Evolutionary conservation across 352 stramenopile genomes (phyloP).

Genomic region (Phytophthora multivora): DNA sequence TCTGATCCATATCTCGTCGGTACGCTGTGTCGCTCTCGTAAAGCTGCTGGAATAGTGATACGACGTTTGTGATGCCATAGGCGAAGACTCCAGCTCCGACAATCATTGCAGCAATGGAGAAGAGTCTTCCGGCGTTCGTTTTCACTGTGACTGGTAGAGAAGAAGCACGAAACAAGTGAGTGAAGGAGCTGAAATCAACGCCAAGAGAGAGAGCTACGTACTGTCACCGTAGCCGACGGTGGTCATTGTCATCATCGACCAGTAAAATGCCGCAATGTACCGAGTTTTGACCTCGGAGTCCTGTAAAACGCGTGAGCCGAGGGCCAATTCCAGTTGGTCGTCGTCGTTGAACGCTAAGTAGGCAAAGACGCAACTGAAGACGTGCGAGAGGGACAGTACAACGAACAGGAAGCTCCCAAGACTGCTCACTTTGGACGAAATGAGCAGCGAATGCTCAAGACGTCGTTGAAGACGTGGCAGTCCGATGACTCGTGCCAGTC

Average conservation of each 20-base stretch:
- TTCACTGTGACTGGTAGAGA: conserved; percentile 63
- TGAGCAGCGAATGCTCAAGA: conserved; percentile 75
- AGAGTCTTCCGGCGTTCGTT: conserved; percentile 67
- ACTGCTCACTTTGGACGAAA: conserved; percentile 79
- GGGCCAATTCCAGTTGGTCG: conserved; percentile 47
- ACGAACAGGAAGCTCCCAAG: conserved; percentile 76
- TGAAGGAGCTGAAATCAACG: background rate
- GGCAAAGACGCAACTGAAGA: conserved; percentile 82
- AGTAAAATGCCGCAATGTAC: conserved; percentile 86
- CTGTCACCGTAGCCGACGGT: conserved; percentile 81
- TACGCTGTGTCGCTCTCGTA: conserved; percentile 71
- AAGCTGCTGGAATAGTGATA: conserved; percentile 78
- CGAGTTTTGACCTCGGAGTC: conserved; percentile 58
- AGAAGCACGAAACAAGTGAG: conserved; percentile 5
- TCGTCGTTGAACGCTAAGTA: conserved; percentile 70
- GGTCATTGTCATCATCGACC: conserved; percentile 88
- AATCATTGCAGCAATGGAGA: conserved; percentile 76
- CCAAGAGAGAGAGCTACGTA: conserved; percentile 30
- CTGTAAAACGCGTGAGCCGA: conserved; percentile 50
- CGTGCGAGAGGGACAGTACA: conserved; percentile 76
- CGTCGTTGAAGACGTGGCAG: conserved; percentile 62
- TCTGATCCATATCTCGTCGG: conserved; percentile 76
- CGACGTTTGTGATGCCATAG: conserved; percentile 86
- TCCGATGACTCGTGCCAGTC: conserved; percentile 55
- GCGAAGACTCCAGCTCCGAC: conserved; percentile 82